These are phyloP conservation scores for Senecio squalidus DNA, from an alignment of 140 eudicot genomes.

Conservation along the genomic window DNA sequence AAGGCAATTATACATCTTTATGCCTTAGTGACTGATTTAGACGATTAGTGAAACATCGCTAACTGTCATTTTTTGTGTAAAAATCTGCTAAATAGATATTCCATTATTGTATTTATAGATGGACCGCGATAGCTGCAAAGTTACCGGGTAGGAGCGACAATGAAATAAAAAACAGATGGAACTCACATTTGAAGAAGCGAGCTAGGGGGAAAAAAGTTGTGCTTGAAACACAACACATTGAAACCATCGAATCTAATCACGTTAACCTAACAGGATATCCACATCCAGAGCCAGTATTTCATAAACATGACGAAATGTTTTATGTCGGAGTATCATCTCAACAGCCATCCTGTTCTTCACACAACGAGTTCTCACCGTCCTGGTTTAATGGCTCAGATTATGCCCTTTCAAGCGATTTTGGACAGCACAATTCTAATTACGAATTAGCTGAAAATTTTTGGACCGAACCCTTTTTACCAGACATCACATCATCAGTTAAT, in stretches of 20 bases:
- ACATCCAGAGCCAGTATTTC: not conserved
- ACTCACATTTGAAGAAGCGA: slow-evolving; percentile 37
- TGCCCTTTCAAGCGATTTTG: not conserved
- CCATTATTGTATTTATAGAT: slow-evolving; percentile 19
- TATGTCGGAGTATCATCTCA: not conserved
- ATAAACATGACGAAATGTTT: not conserved
- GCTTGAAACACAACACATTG: not conserved
- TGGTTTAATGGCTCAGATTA: slow-evolving; percentile 12
- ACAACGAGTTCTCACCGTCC: not conserved
- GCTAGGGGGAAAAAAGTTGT: not conserved
- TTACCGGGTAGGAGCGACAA: slow-evolving; percentile 53
- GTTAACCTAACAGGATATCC: not conserved
- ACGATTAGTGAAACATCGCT: not conserved
- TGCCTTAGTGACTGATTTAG: too few relatives aligned
- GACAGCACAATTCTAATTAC: not conserved
- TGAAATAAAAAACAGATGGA: slow-evolving; percentile 45
- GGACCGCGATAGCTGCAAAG: slow-evolving; percentile 36
- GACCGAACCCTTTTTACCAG: slow-evolving; percentile 28
- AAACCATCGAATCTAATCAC: not conserved
- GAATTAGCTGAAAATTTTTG: slow-evolving; percentile 18
- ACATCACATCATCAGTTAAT: slow-evolving; percentile 14
- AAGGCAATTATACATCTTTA: too few relatives aligned
- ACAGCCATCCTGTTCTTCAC: slow-evolving; percentile 3
- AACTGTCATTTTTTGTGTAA: not conserved
- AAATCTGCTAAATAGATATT: not conserved